Evolutionary conservation across 805 yeast species (phyloP).

Genomic region (Monosporozyma servazzii): DNA sequence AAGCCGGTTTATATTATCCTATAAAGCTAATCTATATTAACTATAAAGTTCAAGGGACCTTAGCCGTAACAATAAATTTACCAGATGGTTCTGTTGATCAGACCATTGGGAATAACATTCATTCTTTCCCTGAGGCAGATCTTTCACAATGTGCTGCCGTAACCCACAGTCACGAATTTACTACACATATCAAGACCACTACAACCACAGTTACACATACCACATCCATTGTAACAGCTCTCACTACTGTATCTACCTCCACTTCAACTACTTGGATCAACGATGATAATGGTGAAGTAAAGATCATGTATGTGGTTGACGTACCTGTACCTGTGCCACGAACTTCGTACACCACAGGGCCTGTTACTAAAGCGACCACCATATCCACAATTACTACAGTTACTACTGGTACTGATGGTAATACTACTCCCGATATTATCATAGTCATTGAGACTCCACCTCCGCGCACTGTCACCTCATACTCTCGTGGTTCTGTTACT

Average conservation of each 20-base stretch:
- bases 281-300: not conserved
- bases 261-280: not conserved
- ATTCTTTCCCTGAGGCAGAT: conserved; percentile 1
- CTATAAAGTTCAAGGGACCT: conserved; percentile 4
- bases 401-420: not conserved
- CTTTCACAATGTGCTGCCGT: not conserved
- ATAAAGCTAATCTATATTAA: conserved; percentile 17
- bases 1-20: conserved; percentile 21
- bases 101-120: conserved; percentile 7
- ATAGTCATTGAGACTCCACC: conserved; percentile 4
- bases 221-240: not conserved
- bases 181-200: not conserved
- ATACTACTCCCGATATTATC: conserved; percentile 1
- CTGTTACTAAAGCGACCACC: not conserved
- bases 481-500: not conserved
- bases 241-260: not conserved
- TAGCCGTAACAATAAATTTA: conserved; percentile 5
- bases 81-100: conserved; percentile 10
- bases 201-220: not conserved
- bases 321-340: not conserved
- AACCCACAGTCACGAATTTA: not conserved
- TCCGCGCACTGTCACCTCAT: not conserved
- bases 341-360: not conserved
- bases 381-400: not conserved
- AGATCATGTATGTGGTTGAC: not conserved